Conservation (phyloP, 108 stramenopile species). For the Fragilariopsis cylindrus region DNA sequence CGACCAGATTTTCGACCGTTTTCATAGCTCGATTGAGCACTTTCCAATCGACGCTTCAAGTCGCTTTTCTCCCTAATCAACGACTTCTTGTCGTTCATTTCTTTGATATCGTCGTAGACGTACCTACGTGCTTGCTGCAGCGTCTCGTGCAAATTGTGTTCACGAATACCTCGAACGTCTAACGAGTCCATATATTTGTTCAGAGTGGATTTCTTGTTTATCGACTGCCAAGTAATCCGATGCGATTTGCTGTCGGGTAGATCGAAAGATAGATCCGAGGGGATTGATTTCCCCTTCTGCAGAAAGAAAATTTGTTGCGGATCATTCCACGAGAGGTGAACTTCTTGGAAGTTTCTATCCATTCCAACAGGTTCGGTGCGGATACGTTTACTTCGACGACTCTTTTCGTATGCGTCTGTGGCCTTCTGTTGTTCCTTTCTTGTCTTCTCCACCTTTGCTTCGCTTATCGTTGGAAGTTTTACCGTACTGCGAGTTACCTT, state of each 20-base stretch:
- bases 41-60: conserved; percentile 57
- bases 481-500: conserved; percentile 35
- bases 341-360: conserved; percentile 71
- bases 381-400: conserved; percentile 51
- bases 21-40: conserved; percentile 45
- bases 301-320: conserved; percentile 60
- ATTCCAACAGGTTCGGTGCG: conserved; percentile 76
- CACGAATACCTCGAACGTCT: conserved; percentile 77
- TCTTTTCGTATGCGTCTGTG: conserved; percentile 72
- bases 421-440: conserved; percentile 64
- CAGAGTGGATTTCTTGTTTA: conserved; percentile 70
- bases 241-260: conserved; percentile 43
- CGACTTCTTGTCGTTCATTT: conserved; percentile 39
- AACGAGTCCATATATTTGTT: conserved; percentile 62
- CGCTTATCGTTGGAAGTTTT: conserved; percentile 32
- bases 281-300: conserved; percentile 49
- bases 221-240: conserved; percentile 66
- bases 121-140: conserved; percentile 45
- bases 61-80: conserved; percentile 54
- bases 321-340: conserved; percentile 74
- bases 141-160: conserved; percentile 53
- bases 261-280: conserved; percentile 36
- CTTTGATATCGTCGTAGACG: conserved; percentile 71
- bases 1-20: conserved; percentile 68
- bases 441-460: conserved; percentile 43